These are phyloP conservation scores for Porpolomopsis calyptriformis DNA, from an alignment of 768 basidiomycete species.

Conservation along the genomic window DNA sequence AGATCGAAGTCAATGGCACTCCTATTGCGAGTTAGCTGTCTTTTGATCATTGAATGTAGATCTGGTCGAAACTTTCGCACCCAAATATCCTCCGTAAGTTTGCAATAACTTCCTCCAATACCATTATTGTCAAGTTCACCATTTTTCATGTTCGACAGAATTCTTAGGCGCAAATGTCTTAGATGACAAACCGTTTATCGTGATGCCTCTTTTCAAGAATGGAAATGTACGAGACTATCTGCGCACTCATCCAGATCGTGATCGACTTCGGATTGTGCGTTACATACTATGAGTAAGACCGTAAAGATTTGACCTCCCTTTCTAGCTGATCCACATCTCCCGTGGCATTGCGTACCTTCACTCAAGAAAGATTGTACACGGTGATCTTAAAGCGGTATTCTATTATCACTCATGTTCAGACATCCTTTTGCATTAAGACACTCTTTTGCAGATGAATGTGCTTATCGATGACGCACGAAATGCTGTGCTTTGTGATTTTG, in stretches of 20 bases:
- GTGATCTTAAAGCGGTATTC: slow-evolving; percentile 19
- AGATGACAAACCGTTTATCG: slow-evolving; percentile 18
- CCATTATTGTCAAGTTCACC: background rate
- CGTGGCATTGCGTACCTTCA: slow-evolving; percentile 19
- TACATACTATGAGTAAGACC: background rate
- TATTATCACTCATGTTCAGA: background rate
- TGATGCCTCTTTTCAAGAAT: slow-evolving; percentile 16
- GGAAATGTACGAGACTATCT: slow-evolving; percentile 15
- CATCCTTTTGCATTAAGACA: background rate
- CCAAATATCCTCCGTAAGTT: slow-evolving; percentile 15
- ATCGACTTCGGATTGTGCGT: slow-evolving; percentile 15
- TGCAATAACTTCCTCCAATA: slow-evolving; percentile 5
- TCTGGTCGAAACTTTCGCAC: slow-evolving; percentile 14
- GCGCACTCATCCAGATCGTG: slow-evolving; percentile 9
- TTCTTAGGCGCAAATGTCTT: slow-evolving; percentile 19
- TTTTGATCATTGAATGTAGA: slow-evolving; percentile 2
- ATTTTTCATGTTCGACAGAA: slow-evolving; percentile 8
- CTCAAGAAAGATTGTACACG: slow-evolving; percentile 16
- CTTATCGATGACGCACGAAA: slow-evolving; percentile 16
- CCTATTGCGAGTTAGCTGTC: background rate
- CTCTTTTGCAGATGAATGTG: slow-evolving; percentile 11
- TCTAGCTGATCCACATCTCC: slow-evolving; percentile 17
- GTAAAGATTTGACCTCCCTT: background rate
- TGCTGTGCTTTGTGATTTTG: slow-evolving; percentile 19
- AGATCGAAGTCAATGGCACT: slow-evolving; percentile 8